A percentile compares a stretch with the other conserved stretches of the same genome.
These are phyloP conservation scores for Kickxella alabastrina DNA, from an alignment of 192 early-diverging fungal species.

Conservation along the genomic window DNA sequence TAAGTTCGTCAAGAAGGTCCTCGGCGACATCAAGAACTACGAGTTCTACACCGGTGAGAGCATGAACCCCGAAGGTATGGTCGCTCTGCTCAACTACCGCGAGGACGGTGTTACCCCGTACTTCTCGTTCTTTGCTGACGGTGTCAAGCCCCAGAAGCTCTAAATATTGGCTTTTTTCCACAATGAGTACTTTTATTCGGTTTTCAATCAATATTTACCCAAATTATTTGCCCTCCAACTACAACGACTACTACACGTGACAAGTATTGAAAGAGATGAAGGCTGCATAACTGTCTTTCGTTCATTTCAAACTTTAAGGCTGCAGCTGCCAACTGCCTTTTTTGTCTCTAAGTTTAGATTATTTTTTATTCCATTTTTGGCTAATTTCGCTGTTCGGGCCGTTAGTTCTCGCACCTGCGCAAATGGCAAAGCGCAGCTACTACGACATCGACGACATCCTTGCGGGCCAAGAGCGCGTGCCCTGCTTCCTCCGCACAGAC, in stretches of 20 bases:
- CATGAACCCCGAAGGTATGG: slow-evolving; percentile 85
- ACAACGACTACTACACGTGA: not conserved
- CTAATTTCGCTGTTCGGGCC: slow-evolving; percentile 3
- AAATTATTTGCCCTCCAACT: not conserved
- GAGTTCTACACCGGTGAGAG: slow-evolving; percentile 86
- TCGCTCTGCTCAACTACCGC: slow-evolving; percentile 90
- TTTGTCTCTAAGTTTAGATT: not conserved
- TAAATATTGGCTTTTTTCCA: too few relatives aligned
- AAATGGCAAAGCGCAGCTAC: slow-evolving; percentile 41
- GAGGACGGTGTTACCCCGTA: slow-evolving; percentile 90
- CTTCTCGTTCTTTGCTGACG: slow-evolving; percentile 89
- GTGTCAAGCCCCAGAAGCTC: slow-evolving; percentile 74
- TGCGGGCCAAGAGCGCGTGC: slow-evolving; percentile 47
- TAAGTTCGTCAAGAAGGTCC: slow-evolving; percentile 72
- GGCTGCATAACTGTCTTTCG: not conserved
- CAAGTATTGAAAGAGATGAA: too few relatives aligned
- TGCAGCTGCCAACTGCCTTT: not conserved
- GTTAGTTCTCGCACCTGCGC: too few relatives aligned
- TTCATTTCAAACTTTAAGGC: too few relatives aligned
- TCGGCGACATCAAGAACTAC: slow-evolving; percentile 80
- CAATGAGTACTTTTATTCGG: slow-evolving; percentile 8
- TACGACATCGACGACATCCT: slow-evolving; percentile 53
- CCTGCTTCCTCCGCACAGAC: slow-evolving; percentile 45
- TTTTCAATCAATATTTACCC: not conserved
- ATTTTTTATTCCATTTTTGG: slow-evolving; percentile 1